A percentile compares a stretch with the other conserved stretches of the same genome.
These are phyloP conservation scores for Colletotrichum agaves DNA, from an alignment of 2,329 filamentous ascomycete species.

Conservation along the genomic window DNA sequence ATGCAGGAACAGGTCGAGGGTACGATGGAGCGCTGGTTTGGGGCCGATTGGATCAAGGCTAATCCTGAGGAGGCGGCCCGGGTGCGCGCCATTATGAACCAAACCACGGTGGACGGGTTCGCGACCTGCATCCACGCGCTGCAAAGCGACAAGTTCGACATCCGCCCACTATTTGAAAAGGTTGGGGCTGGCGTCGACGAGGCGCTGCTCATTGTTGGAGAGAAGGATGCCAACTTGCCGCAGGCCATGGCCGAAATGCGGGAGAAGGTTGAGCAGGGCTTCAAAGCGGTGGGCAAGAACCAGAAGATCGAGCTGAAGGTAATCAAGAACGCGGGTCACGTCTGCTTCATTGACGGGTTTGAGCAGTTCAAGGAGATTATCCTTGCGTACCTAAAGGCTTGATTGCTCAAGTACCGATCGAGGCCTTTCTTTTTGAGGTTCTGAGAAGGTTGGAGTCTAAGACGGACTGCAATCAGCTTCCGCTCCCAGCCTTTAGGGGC, in stretches of 20 bases:
- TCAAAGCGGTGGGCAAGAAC: conserved; percentile 42
- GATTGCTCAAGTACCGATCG: background rate
- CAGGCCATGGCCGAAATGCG: conserved; percentile 52
- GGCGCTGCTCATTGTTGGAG: conserved; percentile 52
- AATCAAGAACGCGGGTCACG: conserved; percentile 51
- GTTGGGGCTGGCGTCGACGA: conserved; percentile 49
- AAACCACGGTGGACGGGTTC: conserved; percentile 53
- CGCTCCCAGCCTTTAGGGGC: conserved; percentile 22
- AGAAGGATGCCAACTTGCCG: conserved; percentile 55
- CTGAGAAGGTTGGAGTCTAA: conserved; percentile 12
- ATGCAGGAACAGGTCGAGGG: conserved; percentile 46
- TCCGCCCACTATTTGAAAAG: conserved; percentile 47
- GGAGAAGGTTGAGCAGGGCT: conserved; percentile 47
- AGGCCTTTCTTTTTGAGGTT: background rate
- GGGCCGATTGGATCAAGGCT: conserved; percentile 48
- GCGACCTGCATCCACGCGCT: conserved; percentile 55
- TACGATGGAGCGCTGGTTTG: conserved; percentile 56
- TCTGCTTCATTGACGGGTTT: conserved; percentile 51
- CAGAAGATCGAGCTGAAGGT: conserved; percentile 46
- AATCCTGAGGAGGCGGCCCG: conserved; percentile 50
- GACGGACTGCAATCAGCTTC: conserved; percentile 9
- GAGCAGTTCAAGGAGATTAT: conserved; percentile 46
- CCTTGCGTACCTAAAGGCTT: conserved; percentile 41
- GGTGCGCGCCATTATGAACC: conserved; percentile 49
- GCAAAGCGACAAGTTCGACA: conserved; percentile 49